Evolutionary conservation across 73 alveolate species (phyloP), one percentile per base, ranked within the genome.

Genomic region (Paramecium bursaria): DNA sequence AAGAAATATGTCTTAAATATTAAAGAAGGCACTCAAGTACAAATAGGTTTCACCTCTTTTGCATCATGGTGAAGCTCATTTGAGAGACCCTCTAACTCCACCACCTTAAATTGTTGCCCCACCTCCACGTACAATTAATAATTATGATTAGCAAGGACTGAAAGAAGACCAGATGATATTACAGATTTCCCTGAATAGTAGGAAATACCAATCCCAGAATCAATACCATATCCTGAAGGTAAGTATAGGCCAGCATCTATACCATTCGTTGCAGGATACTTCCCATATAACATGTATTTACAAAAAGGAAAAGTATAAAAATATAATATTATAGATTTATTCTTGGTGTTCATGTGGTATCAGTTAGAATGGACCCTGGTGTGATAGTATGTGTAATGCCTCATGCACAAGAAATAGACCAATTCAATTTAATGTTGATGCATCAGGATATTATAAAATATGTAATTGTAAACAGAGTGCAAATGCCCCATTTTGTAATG

Each of bases 401-500:
- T 52, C 88, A 51, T 75, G 76, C 44, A 91, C 97, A 30, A 91
- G 96, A 82, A 76, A 86, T 80, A 86, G 98, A 50, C 96, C 98
- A 46, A 75, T 94, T 47, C 57, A 51, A 25, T 94, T 94, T 92
- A 94, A 94, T 51, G 98, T 94, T 9, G 73, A 90, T 21, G 91
- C 91, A 86, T 86, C 95, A 17, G 98, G 97, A 26, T 94, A 94
- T 86, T 94, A 80, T 88, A 94, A 94, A 76, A 74, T 94, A 35
- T 94, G 96, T 92, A 91, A 94, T 87, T 94, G 98, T 80, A 94
- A 94, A 75, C 75, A 74, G 86, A 86, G 95, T 35, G 94, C 98
- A 23, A 94, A 94, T 74, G 95, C 98, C 57, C 98, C 98, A n/a
- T 94, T 94, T 92, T 94, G 98, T 85, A 94, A 93, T 82, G 96